phyloP scores from a whole-genome alignment of 306 rosid species.

The Castanea crenata region DNA sequence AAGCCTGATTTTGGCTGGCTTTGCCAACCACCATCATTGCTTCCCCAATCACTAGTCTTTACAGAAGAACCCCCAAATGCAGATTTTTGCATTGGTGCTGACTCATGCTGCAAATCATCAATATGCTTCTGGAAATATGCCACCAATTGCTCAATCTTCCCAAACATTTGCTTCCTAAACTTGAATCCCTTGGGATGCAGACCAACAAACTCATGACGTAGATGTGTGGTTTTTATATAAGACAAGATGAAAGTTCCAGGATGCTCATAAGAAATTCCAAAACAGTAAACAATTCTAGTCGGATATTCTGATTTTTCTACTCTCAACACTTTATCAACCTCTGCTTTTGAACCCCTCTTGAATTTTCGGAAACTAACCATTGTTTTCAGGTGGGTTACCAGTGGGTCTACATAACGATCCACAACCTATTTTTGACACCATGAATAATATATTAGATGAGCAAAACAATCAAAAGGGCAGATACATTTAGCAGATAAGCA shows the following conservation, averaged over 20 bases:
- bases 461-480: conserved; percentile 13
- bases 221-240: conserved; percentile 38
- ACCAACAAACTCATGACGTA: conserved; percentile 46
- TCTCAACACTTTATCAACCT: conserved; percentile 36
- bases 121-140: conserved; percentile 46
- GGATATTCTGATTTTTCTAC: conserved; percentile 43
- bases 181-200: conserved; percentile 46
- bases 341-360: conserved; percentile 48
- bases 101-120: conserved; percentile 29
- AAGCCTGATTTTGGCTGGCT: conserved; percentile 12
- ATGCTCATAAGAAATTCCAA: conserved; percentile 46
- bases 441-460: conserved; percentile 3
- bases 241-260: conserved; percentile 48
- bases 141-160: conserved; percentile 33
- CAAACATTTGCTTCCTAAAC: conserved; percentile 48
- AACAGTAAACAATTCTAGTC: conserved; percentile 38
- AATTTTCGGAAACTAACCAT: conserved; percentile 36
- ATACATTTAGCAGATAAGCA: conserved; percentile 4
- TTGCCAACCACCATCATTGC: conserved; percentile 8
- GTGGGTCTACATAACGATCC: conserved; percentile 37
- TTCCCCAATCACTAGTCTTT: conserved; percentile 14
- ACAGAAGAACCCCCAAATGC: neutral
- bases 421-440: conserved; percentile 29
- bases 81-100: conserved; percentile 6
- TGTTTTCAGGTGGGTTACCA: conserved; percentile 40